Evolutionary conservation across 140 eudicot species (phyloP).

Genomic region (Senecio squalidus): DNA sequence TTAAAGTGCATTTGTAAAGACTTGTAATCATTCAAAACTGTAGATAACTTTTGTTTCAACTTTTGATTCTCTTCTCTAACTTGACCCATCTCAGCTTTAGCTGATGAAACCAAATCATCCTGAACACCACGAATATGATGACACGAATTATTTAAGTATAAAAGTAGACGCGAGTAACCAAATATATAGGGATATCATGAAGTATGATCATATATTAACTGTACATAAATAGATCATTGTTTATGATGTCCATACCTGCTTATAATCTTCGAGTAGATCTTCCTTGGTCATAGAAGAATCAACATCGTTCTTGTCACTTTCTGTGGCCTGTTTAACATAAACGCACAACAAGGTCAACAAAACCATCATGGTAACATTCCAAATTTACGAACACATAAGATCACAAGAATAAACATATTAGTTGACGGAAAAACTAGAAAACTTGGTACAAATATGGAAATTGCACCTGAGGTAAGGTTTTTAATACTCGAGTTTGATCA

Average conservation of each 20-base stretch:
- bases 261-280: conserved; percentile 8
- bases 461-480: conserved; percentile 11
- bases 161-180: background rate
- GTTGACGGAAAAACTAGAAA: background rate
- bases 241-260: background rate
- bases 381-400: background rate
- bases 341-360: conserved; percentile 1
- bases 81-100: conserved; percentile 52
- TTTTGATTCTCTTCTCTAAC: conserved; percentile 57
- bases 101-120: conserved; percentile 34
- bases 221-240: background rate
- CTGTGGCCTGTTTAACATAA: conserved; percentile 9
- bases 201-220: background rate
- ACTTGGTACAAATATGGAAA: conserved; percentile 8
- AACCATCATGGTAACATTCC: background rate
- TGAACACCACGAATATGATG: conserved; percentile 19
- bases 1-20: conserved; percentile 38
- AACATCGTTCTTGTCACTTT: conserved; percentile 4
- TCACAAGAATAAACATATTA: background rate
- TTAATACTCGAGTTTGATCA: conserved; percentile 16
- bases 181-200: too few species aligned
- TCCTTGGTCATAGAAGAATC: conserved; percentile 8
- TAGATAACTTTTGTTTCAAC: conserved; percentile 39
- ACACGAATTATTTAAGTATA: background rate
- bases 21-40: conserved; percentile 43